Evolutionary conservation across 257 asterid species (phyloP), one percentile per base, ranked within the genome.

Genomic region (Voacanga thouarsii): DNA sequence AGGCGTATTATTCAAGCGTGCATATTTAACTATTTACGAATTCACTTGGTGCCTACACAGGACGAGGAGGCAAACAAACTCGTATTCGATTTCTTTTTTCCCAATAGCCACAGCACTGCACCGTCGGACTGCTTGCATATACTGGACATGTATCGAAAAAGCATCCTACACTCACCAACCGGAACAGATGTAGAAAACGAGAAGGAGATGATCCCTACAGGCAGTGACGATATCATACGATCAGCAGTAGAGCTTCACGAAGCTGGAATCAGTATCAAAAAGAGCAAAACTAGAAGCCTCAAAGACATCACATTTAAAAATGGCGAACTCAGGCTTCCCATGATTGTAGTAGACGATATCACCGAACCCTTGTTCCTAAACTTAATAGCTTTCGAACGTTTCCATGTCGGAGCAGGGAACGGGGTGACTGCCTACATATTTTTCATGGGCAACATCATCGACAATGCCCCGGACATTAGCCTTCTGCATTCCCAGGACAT

Each of bases 391-490:
- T 90, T 80, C 77, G 93, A 90, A 61, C 81, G 93, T 9, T 79
- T 83, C 79, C 90, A 87, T 61, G 87, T 84, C 0, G 92, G 87
- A 1, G 88, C 88, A 0, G 94, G 92, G 50, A 88, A 85, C 26
- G 88, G 89, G 37, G 83, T 89, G 18, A 88, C 92, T 0, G 80
- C 91, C 3, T 91, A 85, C 84, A 80, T 88, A 0, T 89, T 81
- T 23, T 89, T 89, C 80, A 89, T 88, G 92, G 89, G 88, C 81
- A 86, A 81, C 79, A 82, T 89, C 45, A 88, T 91, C 8, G 86
- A 88, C 77, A 80, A 80, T 19, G 83, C 84, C 9, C 57, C 41
- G 59, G 96, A 91, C n/a, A 89, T 91, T 41, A 83, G 81, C 78
- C 84, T 89, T 21, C 82, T 89, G 57, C 90, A 88, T 59, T n/a